These are phyloP conservation scores for Cystobasidium onofrii DNA, from an alignment of 768 basidiomycete genomes.

Conservation along the genomic window DNA sequence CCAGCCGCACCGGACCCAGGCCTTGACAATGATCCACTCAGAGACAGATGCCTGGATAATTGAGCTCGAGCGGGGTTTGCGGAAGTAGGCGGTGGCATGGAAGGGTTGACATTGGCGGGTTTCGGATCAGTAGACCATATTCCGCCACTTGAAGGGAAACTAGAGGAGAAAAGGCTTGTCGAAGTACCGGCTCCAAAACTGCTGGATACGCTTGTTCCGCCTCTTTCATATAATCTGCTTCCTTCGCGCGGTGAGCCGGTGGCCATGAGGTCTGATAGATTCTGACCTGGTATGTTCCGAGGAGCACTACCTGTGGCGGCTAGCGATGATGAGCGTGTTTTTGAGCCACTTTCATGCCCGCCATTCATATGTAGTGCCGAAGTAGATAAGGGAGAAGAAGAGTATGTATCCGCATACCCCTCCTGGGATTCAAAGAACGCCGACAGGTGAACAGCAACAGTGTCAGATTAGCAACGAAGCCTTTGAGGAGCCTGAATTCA, in stretches of 20 bases:
- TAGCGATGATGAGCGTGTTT: neutral
- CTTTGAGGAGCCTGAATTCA: neutral
- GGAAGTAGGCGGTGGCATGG: neutral
- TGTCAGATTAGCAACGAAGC: neutral
- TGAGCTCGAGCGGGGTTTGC: neutral
- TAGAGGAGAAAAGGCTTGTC: neutral
- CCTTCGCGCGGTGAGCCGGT: conserved; percentile 1
- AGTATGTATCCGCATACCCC: neutral
- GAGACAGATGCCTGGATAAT: conserved; percentile 2
- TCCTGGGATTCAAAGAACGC: neutral
- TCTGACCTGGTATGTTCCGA: neutral
- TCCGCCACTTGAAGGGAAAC: neutral
- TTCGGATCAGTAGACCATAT: neutral
- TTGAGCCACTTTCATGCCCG: neutral
- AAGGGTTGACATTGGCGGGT: neutral
- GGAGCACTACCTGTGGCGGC: neutral
- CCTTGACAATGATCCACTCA: neutral
- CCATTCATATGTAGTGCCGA: neutral
- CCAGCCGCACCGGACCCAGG: neutral
- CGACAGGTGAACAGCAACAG: neutral
- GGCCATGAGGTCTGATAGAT: neutral
- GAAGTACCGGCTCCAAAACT: neutral
- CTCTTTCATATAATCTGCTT: neutral
- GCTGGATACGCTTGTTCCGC: neutral
- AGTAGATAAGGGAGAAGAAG: neutral